These are phyloP conservation scores for Ceratobasidium sp. DNA, from an alignment of 1,284 basidiomycete species.

Conservation along the genomic window DNA sequence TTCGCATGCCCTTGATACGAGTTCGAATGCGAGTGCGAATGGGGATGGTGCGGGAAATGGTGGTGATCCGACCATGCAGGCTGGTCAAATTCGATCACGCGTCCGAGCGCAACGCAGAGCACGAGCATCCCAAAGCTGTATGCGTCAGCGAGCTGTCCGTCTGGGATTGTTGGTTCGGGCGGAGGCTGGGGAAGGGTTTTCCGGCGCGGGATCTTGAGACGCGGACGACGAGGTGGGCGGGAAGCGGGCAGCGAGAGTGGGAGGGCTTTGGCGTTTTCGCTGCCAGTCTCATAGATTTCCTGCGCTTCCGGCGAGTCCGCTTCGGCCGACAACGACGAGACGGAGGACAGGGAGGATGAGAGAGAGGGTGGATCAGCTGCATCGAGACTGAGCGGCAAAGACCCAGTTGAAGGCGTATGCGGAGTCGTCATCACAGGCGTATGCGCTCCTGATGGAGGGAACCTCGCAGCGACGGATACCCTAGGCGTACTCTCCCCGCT, in stretches of 20 bases:
- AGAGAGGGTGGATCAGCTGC: slow-evolving; percentile 27
- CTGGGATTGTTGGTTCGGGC: slow-evolving; percentile 28
- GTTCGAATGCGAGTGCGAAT: not conserved
- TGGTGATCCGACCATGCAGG: not conserved
- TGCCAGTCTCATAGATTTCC: not conserved
- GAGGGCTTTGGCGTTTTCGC: slow-evolving; percentile 22
- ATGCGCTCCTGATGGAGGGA: slow-evolving; percentile 30
- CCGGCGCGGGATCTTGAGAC: slow-evolving; percentile 14
- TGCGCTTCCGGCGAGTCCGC: slow-evolving; percentile 2
- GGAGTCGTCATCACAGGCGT: slow-evolving; percentile 20
- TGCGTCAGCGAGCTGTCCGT: slow-evolving; percentile 71
- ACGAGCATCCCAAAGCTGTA: slow-evolving; percentile 86
- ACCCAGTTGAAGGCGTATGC: slow-evolving; percentile 2
- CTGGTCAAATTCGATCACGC: slow-evolving; percentile 37
- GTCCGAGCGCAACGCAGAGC: slow-evolving; percentile 68
- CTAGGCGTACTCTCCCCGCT: slow-evolving; percentile 39
- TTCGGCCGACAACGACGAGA: slow-evolving; percentile 31
- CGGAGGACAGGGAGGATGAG: slow-evolving; percentile 24
- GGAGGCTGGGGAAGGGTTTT: slow-evolving; percentile 30
- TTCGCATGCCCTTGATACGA: slow-evolving; percentile 1
- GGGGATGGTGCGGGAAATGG: too few relatives aligned
- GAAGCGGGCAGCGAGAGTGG: not conserved
- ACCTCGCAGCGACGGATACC: slow-evolving; percentile 17
- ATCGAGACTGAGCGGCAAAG: slow-evolving; percentile 23
- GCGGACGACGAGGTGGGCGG: slow-evolving; percentile 3